Conservation (phyloP, 2,329 filamentous ascomycete genomes). For the Penicillium sp. region DNA sequence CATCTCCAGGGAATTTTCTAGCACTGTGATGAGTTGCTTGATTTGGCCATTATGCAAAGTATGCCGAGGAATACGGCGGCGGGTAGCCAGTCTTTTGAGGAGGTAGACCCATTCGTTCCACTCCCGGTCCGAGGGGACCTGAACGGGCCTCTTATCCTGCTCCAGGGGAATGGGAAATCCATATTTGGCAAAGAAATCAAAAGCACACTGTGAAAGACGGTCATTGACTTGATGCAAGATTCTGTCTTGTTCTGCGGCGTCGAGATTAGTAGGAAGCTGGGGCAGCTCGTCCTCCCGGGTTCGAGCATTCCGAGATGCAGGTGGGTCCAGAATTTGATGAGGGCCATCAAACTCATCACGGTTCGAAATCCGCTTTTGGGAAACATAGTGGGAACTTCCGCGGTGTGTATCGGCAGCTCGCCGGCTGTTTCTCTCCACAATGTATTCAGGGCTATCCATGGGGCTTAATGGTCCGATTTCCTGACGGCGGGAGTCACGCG, state of each 20-base stretch:
- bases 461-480: constrained; percentile 31
- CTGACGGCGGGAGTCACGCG: constrained; percentile 29
- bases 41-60: constrained; percentile 86
- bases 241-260: constrained; percentile 76
- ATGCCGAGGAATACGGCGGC: constrained; percentile 74
- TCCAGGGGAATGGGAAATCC: constrained; percentile 83
- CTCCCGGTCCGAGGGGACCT: constrained; percentile 69
- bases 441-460: constrained; percentile 33
- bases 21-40: constrained; percentile 80
- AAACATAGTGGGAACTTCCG: constrained; percentile 33
- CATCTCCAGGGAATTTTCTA: constrained; percentile 86
- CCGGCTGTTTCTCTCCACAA: constrained; percentile 34
- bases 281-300: constrained; percentile 75
- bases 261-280: constrained; percentile 73
- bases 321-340: constrained; percentile 71
- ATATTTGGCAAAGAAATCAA: constrained; percentile 85
- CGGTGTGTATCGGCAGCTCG: constrained; percentile 30
- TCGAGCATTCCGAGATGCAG: constrained; percentile 63
- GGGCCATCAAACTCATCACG: constrained; percentile 86
- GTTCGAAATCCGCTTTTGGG: constrained; percentile 67
- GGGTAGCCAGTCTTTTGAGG: constrained; percentile 76
- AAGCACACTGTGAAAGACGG: constrained; percentile 75
- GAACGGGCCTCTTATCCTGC: constrained; percentile 71
- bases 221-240: constrained; percentile 78
- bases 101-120: constrained; percentile 93